These are phyloP conservation scores for Penicillium maclennaniae DNA, from an alignment of 495 filamentous ascomycete genomes.

Conservation along the genomic window DNA sequence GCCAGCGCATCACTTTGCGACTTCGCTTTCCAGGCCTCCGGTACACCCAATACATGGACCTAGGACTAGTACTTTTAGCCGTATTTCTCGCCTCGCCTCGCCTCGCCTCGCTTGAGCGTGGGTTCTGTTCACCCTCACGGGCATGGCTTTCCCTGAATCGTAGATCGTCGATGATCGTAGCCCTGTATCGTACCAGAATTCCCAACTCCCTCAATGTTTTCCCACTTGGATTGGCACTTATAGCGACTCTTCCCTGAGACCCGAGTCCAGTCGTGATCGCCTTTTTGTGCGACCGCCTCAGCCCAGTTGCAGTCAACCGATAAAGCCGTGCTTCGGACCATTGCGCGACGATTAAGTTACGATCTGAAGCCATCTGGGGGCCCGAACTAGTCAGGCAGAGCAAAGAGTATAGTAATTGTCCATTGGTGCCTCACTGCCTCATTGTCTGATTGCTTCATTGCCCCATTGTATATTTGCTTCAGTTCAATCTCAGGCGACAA, in stretches of 20 bases:
- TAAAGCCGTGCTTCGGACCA: constrained; percentile 6
- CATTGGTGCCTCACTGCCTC: not conserved
- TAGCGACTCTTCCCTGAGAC: not conserved
- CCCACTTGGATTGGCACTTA: not conserved
- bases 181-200: not conserved
- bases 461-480: not conserved
- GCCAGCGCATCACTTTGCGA: constrained; percentile 7
- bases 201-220: not conserved
- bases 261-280: not conserved
- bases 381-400: not conserved
- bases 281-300: constrained; percentile 10
- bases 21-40: not conserved
- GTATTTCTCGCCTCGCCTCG: not conserved
- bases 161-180: not conserved
- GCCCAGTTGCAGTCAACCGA: constrained; percentile 8
- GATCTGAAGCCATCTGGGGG: not conserved
- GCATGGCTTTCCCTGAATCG: not conserved
- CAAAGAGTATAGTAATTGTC: not conserved
- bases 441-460: not conserved
- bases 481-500: not conserved
- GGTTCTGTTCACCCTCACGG: not conserved
- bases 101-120: not conserved
- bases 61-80: not conserved
- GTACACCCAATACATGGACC: not conserved
- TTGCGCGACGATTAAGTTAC: constrained; percentile 1